Evolutionary conservation across 352 stramenopile genomes (phyloP), one percentile per base, ranked within the genome.

Genomic region (Pythium dissimile): DNA sequence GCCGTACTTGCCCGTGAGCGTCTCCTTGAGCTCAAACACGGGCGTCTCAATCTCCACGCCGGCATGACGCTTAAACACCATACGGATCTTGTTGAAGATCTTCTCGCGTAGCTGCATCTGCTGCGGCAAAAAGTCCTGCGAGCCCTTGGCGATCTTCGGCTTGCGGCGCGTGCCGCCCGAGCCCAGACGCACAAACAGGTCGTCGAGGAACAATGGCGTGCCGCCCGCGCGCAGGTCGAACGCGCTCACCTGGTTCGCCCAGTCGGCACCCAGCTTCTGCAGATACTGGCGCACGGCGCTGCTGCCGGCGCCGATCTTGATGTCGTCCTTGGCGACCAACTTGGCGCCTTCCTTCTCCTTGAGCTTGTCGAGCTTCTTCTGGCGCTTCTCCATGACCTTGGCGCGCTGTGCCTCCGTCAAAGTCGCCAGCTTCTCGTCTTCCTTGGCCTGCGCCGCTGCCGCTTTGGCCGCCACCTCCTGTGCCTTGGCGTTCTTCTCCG

Each of bases 1-100:
- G 41, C 97, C 97, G 73, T 99, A 99, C 75, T 99, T 99, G 51
- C 97, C 97, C 13, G 94, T 99, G 13, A 99, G 79, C 35, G 97
- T 99, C 66, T 99, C 96, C 67, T 99, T 99, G 28, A 99, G 80
- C 77, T 99, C 97, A 63, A 99, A 99, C 21, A 99, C 96, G 15
- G 97, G 97, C 16, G 97, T 99, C 64, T 97, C 91, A 64, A 99
- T 99, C 73, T 99, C 95, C 6, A 99, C 96, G 37, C 94, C 97
- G 6, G 95, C 97, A 74, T 99, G 97, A 64, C 92, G 90, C 77
- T 98, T 97, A 72, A 99, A 99, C 1, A 99, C 97, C 61, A 88
- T 88, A 44, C 95, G 91, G 69, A 99, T 99, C 59, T 95, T 97
- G 66, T 94, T 86, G 71, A 99, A 99, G 28, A 97, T 97, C 62